These are phyloP conservation scores for Verticillium dahliae DNA, from an alignment of 2,329 filamentous ascomycete genomes.

Conservation along the genomic window DNA sequence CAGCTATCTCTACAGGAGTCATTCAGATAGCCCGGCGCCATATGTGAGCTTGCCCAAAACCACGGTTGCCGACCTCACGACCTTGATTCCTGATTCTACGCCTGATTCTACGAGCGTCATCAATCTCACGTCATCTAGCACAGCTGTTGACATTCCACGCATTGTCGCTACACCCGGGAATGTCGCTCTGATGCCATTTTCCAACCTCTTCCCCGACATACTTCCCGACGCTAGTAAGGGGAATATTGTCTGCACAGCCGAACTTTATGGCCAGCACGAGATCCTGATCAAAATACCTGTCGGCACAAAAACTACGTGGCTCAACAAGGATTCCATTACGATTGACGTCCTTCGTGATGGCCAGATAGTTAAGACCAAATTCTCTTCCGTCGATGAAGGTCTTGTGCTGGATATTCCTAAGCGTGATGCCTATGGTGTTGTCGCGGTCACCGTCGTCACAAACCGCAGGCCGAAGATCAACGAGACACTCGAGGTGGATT, in stretches of 20 bases:
- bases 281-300: conserved; percentile 48
- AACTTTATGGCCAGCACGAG: conserved; percentile 38
- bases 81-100: conserved; percentile 16
- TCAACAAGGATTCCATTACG: conserved; percentile 48
- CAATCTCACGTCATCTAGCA: conserved; percentile 28
- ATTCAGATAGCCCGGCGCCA: neutral
- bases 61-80: conserved; percentile 9
- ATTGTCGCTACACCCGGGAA: conserved; percentile 17
- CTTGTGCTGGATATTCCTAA: conserved; percentile 45
- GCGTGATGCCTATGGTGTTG: conserved; percentile 49
- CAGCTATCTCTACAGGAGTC: neutral
- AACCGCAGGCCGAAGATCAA: conserved; percentile 53
- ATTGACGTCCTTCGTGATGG: conserved; percentile 47
- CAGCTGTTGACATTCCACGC: conserved; percentile 22
- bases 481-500: conserved; percentile 54
- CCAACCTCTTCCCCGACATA: conserved; percentile 33
- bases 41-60: conserved; percentile 2
- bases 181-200: conserved; percentile 25
- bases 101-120: conserved; percentile 25
- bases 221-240: conserved; percentile 18
- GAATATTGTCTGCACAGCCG: conserved; percentile 35
- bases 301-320: conserved; percentile 45
- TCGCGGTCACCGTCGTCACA: conserved; percentile 53
- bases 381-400: conserved; percentile 41
- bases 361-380: conserved; percentile 38